Conservation (phyloP, 2,329 filamentous ascomycete genomes). For the Sarocladium brachiariae region DNA sequence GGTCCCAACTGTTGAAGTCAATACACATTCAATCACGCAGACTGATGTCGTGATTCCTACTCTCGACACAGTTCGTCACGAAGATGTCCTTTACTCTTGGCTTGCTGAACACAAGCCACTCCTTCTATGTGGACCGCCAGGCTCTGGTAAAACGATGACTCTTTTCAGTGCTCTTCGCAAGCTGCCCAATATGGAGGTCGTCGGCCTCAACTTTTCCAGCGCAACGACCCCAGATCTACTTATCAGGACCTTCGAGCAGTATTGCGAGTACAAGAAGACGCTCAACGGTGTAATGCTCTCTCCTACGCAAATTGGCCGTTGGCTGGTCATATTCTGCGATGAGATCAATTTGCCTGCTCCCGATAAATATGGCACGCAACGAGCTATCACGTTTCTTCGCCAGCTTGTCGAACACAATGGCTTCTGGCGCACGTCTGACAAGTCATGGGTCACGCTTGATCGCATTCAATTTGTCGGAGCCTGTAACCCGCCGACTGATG, state of each 20-base stretch:
- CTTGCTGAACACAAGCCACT: conserved; percentile 97
- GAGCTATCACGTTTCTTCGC: conserved; percentile 93
- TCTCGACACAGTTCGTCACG: conserved; percentile 91
- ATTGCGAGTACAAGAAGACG: conserved; percentile 99
- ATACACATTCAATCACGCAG: conserved; percentile 95
- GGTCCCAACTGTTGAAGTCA: conserved; percentile 91
- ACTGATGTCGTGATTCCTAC: conserved; percentile 99
- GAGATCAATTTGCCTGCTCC: conserved; percentile 98
- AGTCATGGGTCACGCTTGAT: conserved; percentile 95
- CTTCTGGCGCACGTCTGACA: conserved; percentile 97
- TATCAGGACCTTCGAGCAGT: conserved; percentile 99
- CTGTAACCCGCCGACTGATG: conserved; percentile 96
- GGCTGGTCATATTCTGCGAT: conserved; percentile 98
- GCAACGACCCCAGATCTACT: conserved; percentile 95
- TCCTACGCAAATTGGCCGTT: conserved; percentile 91
- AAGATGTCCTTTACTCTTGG: conserved; percentile 99
- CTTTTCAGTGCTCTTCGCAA: conserved; percentile 96
- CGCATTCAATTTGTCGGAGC: conserved; percentile 98
- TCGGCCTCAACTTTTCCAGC: conserved; percentile 98
- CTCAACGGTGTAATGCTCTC: conserved; percentile 93
- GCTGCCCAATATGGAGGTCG: conserved; percentile 96
- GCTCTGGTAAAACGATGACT: conserved; percentile 99
- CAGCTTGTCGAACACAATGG: conserved; percentile 98
- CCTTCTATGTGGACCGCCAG: conserved; percentile 90
- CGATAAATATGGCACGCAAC: conserved; percentile 94